Base-by-base conservation (phyloP, 257 asterid genomes). In the Solanum sitiens region DNA sequence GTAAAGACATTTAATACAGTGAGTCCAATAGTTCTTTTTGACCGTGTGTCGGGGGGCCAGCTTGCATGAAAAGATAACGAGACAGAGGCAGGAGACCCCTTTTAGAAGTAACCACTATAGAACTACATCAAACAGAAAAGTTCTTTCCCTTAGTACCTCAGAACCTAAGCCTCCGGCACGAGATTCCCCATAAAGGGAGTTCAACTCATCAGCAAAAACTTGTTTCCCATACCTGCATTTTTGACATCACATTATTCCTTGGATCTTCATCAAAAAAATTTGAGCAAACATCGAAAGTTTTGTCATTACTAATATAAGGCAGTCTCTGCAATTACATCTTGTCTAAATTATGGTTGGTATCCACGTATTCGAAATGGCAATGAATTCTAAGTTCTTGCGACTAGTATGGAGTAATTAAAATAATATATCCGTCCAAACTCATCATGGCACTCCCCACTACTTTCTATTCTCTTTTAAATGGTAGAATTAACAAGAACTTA, bases 111-210 rank as follows among this genome's bases (percentile, higher is more conserved):
- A 27, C 73, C 47, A 73, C 33, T 80, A 76, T 12, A 40, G 35
- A 44, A 25, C 25, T 11, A 40, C 25, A 32, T 47, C 68, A 33
- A 30, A 77, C 42, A 37, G 13, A 56, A 25, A 45, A 82, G 37
- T 44, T 87, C 32, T 83, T 67, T 67, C 39, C 53, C 83, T 86
- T 76, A 86, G 15, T 92, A 97, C 99, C 98, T 97, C 99, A 83
- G 98, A 91, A 90, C 99, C 99, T 88, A 97, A 94, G 79, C 99
- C 99, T 90, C 91, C 90, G 85, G 98, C 96, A 5, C 99, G 99
- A 72, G 99, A 96, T 89, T 92, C 90, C 85, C 94, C 94, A 83
- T 97, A 96, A 37, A 96, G 97, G 88, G 99, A 91, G 90, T 86
- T 93, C 16, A 97, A 93, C 88, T 94, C 98, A 59, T 97, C 98